Conservation (phyloP, 2,329 filamentous ascomycete species). For the Acephala macrosclerotiorum region DNA sequence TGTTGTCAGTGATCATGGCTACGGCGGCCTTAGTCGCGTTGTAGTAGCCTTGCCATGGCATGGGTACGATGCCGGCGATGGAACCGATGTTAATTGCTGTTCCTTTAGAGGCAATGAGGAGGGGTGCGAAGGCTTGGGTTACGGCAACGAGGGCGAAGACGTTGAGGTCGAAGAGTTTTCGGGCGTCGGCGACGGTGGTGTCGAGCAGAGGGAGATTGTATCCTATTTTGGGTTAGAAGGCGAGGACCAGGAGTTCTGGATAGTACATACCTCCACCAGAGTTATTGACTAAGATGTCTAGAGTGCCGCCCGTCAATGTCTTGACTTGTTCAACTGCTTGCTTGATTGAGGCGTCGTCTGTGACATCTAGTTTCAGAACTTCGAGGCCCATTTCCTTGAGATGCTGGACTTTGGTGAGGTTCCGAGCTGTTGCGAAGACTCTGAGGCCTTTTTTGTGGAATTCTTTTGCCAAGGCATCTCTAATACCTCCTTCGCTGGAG, state of each 20-base stretch:
- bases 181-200: constrained; percentile 38
- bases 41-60: constrained; percentile 35
- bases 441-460: constrained; percentile 47
- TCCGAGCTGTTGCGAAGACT: constrained; percentile 51
- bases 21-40: constrained; percentile 37
- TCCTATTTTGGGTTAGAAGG: constrained; percentile 20
- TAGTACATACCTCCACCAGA: constrained; percentile 44
- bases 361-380: constrained; percentile 50
- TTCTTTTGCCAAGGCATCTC: constrained; percentile 48
- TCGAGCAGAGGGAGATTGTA: constrained; percentile 45
- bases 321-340: constrained; percentile 43
- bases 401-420: constrained; percentile 45
- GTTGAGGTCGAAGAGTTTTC: constrained; percentile 44
- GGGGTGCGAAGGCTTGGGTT: constrained; percentile 43
- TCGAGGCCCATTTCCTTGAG: constrained; percentile 41
- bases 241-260: neutral
- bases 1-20: constrained; percentile 28
- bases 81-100: constrained; percentile 56
- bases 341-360: constrained; percentile 46
- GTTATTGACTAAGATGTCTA: constrained; percentile 55
- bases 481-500: constrained; percentile 49
- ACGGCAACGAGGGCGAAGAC: constrained; percentile 43
- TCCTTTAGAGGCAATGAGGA: constrained; percentile 42
- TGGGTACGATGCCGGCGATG: constrained; percentile 28
- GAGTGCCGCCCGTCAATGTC: constrained; percentile 44